These are phyloP conservation scores for Diaporthe ampelina DNA, from an alignment of 2,329 filamentous ascomycete genomes.

Conservation along the genomic window DNA sequence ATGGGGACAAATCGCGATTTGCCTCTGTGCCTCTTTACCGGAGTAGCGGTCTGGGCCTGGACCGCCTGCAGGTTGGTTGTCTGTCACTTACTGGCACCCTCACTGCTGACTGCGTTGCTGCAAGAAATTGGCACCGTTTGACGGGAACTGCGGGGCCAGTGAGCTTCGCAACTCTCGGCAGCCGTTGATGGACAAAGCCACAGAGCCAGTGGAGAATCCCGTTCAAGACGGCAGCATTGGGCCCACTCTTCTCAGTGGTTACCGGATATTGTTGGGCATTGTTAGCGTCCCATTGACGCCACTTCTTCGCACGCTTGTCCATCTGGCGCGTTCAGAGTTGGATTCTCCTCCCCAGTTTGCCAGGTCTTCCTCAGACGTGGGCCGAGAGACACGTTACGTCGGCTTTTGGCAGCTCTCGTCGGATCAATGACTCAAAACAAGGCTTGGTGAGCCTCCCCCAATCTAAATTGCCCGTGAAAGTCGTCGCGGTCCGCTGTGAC, in stretches of 20 bases:
- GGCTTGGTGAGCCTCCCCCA: neutral
- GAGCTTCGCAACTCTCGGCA: slow-evolving; percentile 19
- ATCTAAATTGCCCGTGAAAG: neutral
- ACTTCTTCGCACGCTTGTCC: slow-evolving; percentile 11
- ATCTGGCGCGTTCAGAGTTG: slow-evolving; percentile 9
- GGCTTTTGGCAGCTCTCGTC: neutral
- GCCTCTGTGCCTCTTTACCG: neutral
- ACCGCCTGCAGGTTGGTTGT: slow-evolving; percentile 22
- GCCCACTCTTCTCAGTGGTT: slow-evolving; percentile 21
- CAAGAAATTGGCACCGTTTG: slow-evolving; percentile 12
- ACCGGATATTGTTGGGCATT: slow-evolving; percentile 1
- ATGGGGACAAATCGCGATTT: slow-evolving; percentile 17
- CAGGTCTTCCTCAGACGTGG: neutral
- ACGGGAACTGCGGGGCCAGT: slow-evolving; percentile 24
- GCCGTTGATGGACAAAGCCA: slow-evolving; percentile 15
- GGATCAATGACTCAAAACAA: slow-evolving; percentile 20
- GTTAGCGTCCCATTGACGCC: slow-evolving; percentile 30
- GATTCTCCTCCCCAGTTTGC: neutral
- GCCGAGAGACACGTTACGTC: slow-evolving; percentile 32
- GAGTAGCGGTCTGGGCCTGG: slow-evolving; percentile 39
- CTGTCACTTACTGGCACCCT: slow-evolving; percentile 21
- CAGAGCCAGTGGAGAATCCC: slow-evolving; percentile 4
- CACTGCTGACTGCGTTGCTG: slow-evolving; percentile 18
- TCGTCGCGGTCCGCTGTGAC: neutral
- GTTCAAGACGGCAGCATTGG: slow-evolving; percentile 22